These are phyloP conservation scores for Ceratocystis papillata DNA, from an alignment of 2,329 filamentous ascomycete genomes.

Conservation along the genomic window DNA sequence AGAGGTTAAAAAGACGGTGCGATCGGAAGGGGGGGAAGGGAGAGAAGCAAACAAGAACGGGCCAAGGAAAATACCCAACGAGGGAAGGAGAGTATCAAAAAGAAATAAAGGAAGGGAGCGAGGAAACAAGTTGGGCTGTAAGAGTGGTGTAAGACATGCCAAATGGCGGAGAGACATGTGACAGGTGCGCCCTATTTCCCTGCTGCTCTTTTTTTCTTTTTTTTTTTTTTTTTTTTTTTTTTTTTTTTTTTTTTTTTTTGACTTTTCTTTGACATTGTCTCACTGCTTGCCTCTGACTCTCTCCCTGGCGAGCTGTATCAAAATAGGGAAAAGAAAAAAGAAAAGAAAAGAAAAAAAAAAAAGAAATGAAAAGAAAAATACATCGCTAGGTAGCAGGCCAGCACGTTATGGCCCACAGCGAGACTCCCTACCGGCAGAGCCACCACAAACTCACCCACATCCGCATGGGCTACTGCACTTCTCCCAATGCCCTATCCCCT, in stretches of 20 bases:
- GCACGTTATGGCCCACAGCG: too few relatives aligned
- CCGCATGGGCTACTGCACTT: too few relatives aligned
- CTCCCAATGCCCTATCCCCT: too few relatives aligned
- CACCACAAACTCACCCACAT: too few relatives aligned
- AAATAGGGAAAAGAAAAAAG: too few relatives aligned
- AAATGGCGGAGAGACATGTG: conserved; percentile 7
- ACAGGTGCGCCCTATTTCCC: neutral
- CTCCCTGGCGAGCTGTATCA: neutral
- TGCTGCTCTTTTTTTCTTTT: neutral
- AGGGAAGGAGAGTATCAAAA: neutral
- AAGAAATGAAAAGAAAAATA: too few relatives aligned
- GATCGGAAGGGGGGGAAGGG: neutral
- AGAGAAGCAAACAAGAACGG: neutral
- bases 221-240: neutral
- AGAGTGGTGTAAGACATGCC: neutral
- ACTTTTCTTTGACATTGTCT: neutral
- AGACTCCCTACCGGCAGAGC: too few relatives aligned
- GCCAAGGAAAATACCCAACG: neutral
- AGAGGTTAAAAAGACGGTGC: neutral
- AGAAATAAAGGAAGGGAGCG: neutral
- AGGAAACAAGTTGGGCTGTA: neutral
- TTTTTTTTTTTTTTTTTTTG: neutral
- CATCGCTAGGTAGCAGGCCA: too few relatives aligned
- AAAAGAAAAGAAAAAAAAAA: too few relatives aligned
- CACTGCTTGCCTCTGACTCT: neutral